Base-by-base conservation (phyloP, 2,329 filamentous ascomycete genomes). In the Reticulascus tulasneorum region DNA sequence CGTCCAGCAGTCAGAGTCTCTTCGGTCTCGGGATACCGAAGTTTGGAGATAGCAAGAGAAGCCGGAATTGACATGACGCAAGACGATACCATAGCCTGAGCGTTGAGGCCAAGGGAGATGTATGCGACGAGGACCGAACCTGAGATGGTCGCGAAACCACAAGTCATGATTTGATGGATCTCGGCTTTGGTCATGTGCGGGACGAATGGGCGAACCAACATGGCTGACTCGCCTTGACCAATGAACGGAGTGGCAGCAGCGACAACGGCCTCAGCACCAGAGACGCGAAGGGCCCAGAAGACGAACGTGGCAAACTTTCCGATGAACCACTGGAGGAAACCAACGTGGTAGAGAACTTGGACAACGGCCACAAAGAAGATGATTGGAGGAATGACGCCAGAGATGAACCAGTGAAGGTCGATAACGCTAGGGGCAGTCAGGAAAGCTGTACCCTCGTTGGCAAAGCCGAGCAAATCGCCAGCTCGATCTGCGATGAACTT, bases 61-160 rank as follows among this genome's bases (percentile, higher is more conserved):
- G 89, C 89, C 0, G 90, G 90, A 46, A 95, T 95, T 51, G 84
- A 90, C 90, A 96, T 96, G 59, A 95, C 89, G 56, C 89, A 95
- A 7, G 86, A 90, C 3, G 87, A 94, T 19, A 95, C 84, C 29
- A 96, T 71, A 4, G 86, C 89, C 58, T 94, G 84, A 1, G 86
- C 71, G 59, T 89, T 93, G 37, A 95, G 72, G 25, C 89, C 89
- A 51, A 95, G 79, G 19, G 72, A 69, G 45, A 95, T 90, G 61
- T 94, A 96, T 11, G 85, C 86, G 19, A 93, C 83, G 23, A 96
- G 69, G 10, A 94, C 86, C 52, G 82, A 88, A 43, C 90, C 90
- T 10, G 89, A 86, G 51, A 96, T 95, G 29, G 90, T 95, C 17
- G 90, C 89, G 51, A 94, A 94, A 44, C 89, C 90, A 47, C 84